phyloP scores from a whole-genome alignment of 2,329 filamentous ascomycete genomes.

The Aplosporella prunicola region DNA sequence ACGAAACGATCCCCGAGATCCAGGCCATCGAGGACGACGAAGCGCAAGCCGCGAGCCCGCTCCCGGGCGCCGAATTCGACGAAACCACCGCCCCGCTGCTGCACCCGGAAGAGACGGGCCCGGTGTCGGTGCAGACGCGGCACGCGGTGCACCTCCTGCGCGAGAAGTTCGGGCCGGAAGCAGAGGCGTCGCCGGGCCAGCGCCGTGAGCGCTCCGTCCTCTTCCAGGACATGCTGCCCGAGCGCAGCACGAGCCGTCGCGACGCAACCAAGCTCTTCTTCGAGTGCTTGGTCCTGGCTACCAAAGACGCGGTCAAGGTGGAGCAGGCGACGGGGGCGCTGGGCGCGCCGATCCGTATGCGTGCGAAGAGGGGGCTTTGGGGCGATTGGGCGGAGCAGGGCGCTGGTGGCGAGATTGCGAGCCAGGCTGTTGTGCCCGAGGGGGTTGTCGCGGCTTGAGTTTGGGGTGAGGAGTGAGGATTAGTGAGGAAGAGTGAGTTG shows the following conservation, averaged over 20 bases:
- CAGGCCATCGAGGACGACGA: conserved; percentile 21
- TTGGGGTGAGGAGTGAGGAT: not conserved
- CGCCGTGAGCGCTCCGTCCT: conserved; percentile 68
- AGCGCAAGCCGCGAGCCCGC: conserved; percentile 28
- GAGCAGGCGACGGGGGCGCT: conserved; percentile 68
- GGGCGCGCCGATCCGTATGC: conserved; percentile 70
- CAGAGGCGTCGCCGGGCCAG: conserved; percentile 56
- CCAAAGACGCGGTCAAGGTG: conserved; percentile 95
- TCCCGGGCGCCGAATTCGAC: conserved; percentile 57
- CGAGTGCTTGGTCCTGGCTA: conserved; percentile 87
- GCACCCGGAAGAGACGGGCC: conserved; percentile 74
- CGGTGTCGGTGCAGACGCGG: conserved; percentile 83
- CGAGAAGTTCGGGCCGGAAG: conserved; percentile 71
- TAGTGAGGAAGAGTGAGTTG: not conserved
- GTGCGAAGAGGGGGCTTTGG: conserved; percentile 93
- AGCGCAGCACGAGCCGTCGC: conserved; percentile 67
- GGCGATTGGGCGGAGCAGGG: conserved; percentile 81
- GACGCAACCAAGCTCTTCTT: conserved; percentile 99
- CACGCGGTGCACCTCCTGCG: conserved; percentile 92
- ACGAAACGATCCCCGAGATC: conserved; percentile 2
- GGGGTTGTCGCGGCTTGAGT: no score
- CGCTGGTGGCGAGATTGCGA: conserved; percentile 38
- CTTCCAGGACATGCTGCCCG: conserved; percentile 86
- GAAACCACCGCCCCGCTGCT: conserved; percentile 67
- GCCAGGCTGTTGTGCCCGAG: conserved; percentile 18